Evolutionary conservation across 805 yeast species (phyloP), one percentile per base, ranked within the genome.

Genomic region (Candida koratica): DNA sequence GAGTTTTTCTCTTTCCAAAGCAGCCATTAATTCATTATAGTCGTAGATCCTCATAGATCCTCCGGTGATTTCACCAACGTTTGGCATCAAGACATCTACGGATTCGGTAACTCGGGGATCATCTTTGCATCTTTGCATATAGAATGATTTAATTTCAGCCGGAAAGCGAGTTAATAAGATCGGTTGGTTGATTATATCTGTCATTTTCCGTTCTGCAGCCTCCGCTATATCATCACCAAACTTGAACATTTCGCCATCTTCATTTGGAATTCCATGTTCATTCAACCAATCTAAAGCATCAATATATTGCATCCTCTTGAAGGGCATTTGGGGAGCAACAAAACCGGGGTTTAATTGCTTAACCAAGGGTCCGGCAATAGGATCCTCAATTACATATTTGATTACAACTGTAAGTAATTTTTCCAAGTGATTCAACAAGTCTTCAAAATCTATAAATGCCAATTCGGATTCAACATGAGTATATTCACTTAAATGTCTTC

Each of bases 181-280:
- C 47, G 99, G 99, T 46, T 75, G 84, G 56, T 89, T 89, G 61
- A 93, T 83, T 41, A 84, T 76, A 61, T 93, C 99, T 22, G 96
- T 87, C 99, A 93, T 93, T 65, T 82, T 85, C 62, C 99, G 84
- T 75, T 93, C 99, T 41, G 97, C 98, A 38, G 98, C 98, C 70
- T 93, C 99, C 43, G 97, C 97, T 47, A 93, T 93, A 62, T 93
- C 99, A 58, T 93, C 99, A 62, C 99, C 99, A 51, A 93, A 93
- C 66, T 83, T 77, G 81, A 90, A 93, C 49, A 71, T 68, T 59
- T 87, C 84, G 45, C 93, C 97, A 9, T 90, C 96, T 71, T 93
- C 98, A 76, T 90, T 93, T 55, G 81, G 80, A 53, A 94, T 79
- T 37, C 83, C 90, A 66, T 90, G 87, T 66, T 89, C 97, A 76